Conservation (phyloP, 805 yeast genomes). For the Candida morakotiae region DNA sequence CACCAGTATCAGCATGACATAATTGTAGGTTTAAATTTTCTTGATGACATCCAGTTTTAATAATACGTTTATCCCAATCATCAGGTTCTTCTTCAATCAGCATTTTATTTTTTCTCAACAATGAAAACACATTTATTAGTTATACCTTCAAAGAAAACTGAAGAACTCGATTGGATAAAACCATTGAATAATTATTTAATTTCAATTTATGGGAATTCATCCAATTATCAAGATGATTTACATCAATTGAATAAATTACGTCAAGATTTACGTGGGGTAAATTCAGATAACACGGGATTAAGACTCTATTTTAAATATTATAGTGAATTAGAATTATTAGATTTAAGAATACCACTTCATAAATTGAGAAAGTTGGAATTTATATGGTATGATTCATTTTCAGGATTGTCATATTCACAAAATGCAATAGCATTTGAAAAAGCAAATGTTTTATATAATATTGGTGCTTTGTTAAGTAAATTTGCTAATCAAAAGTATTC, state of each 20-base stretch:
- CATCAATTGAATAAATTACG: slow-evolving; percentile 53
- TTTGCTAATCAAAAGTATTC: slow-evolving; percentile 37
- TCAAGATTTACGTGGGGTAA: slow-evolving; percentile 50
- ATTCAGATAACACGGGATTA: slow-evolving; percentile 41
- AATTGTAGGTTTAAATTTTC: slow-evolving; percentile 38
- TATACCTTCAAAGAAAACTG: slow-evolving; percentile 43
- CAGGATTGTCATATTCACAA: slow-evolving; percentile 52
- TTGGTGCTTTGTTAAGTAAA: slow-evolving; percentile 60
- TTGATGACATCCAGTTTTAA: slow-evolving; percentile 40
- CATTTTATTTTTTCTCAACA: not conserved
- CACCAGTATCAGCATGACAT: slow-evolving; percentile 45
- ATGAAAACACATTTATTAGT: slow-evolving; percentile 24
- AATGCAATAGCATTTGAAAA: slow-evolving; percentile 84
- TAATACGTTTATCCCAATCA: slow-evolving; percentile 45
- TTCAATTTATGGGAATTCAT: slow-evolving; percentile 57
- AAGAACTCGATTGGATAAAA: slow-evolving; percentile 60
- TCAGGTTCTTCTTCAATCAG: slow-evolving; percentile 26
- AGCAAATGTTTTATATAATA: slow-evolving; percentile 75
- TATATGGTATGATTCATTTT: slow-evolving; percentile 78
- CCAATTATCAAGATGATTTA: slow-evolving; percentile 57
- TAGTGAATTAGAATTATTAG: slow-evolving; percentile 76
- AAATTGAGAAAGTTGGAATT: slow-evolving; percentile 56
- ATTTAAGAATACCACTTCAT: slow-evolving; percentile 67
- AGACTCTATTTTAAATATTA: slow-evolving; percentile 65
- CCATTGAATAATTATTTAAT: slow-evolving; percentile 57